Percentiles rank a stretch among this genome's conserved stretches.
Evolutionary conservation across 108 stramenopile species (phyloP).

Genomic region (Stephanodiscus triporus): DNA sequence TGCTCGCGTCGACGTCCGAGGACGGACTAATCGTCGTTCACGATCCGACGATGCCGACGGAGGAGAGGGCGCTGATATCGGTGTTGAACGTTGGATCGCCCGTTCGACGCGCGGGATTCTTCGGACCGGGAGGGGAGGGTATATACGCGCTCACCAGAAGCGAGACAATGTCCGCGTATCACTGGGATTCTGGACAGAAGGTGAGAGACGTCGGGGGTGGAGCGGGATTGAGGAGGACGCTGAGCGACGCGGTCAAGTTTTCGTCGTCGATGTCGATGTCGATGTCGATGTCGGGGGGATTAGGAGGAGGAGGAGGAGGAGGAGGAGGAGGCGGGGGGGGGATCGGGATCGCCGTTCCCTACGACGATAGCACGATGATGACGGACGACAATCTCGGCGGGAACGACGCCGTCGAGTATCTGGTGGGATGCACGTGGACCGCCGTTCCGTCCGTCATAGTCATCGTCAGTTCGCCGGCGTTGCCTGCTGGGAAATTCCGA

Average conservation of each 20-base stretch:
- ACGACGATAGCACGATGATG: not conserved
- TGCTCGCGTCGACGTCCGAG: conserved; percentile 73
- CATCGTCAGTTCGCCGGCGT: conserved; percentile 33
- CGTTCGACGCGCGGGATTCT: conserved; percentile 73
- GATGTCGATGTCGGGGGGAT: not conserved
- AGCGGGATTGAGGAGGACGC: conserved; percentile 26
- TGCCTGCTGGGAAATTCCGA: conserved; percentile 67
- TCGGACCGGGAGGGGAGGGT: conserved; percentile 71
- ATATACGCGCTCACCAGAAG: conserved; percentile 80
- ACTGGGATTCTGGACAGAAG: conserved; percentile 71
- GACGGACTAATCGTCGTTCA: conserved; percentile 78
- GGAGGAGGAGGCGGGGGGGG: conserved; percentile 1
- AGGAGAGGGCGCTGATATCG: conserved; percentile 75
- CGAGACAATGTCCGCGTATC: conserved; percentile 77
- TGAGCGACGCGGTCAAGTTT: conserved; percentile 34
- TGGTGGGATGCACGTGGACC: conserved; percentile 50
- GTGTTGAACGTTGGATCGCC: conserved; percentile 69
- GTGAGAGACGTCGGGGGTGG: conserved; percentile 46
- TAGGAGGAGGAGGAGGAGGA: no score
- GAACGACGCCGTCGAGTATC: conserved; percentile 37
- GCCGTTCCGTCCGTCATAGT: conserved; percentile 5
- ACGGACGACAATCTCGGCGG: not conserved
- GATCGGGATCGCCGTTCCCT: no score
- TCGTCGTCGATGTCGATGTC: not conserved
- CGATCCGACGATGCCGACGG: conserved; percentile 79